phyloP scores from a whole-genome alignment of 495 filamentous ascomycete genomes.

The Tuber melanosporum region DNA sequence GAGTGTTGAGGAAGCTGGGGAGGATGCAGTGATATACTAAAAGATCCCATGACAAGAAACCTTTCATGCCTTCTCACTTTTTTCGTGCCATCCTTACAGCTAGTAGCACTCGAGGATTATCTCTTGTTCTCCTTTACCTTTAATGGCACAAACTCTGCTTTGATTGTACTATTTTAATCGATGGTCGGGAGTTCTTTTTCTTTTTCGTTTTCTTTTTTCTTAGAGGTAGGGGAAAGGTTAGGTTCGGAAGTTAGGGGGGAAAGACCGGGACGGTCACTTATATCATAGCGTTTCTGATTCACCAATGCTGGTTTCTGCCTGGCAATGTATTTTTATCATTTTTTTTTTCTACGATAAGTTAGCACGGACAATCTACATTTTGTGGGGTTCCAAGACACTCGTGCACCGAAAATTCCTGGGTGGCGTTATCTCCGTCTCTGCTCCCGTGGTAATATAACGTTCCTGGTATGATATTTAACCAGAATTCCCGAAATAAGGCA shows the following conservation, averaged over 20 bases:
- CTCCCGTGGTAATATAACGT: background rate
- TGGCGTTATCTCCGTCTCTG: background rate
- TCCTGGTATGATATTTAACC: background rate
- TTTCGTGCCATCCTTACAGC: background rate
- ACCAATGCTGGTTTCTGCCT: background rate
- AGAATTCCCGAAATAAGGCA: background rate
- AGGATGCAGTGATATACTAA: slow-evolving; percentile 84
- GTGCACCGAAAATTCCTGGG: background rate
- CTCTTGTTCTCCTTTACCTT: background rate
- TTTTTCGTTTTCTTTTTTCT: background rate
- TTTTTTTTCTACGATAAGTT: background rate
- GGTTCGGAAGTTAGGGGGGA: background rate
- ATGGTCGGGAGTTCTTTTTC: background rate
- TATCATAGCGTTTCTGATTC: slow-evolving; percentile 2
- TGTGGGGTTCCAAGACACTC: background rate
- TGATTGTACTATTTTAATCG: slow-evolving; percentile 1
- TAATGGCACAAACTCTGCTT: background rate
- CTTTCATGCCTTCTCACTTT: slow-evolving; percentile 1
- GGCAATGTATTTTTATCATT: slow-evolving; percentile 1
- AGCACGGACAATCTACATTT: background rate
- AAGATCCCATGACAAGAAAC: slow-evolving; percentile 8
- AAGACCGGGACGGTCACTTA: background rate
- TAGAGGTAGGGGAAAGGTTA: background rate
- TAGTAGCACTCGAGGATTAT: background rate
- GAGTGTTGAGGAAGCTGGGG: slow-evolving; percentile 61